Percentiles rank a stretch among this genome's conserved stretches.
Conservation (phyloP, 129 eudicot species). For the Apium graveolens region DNA sequence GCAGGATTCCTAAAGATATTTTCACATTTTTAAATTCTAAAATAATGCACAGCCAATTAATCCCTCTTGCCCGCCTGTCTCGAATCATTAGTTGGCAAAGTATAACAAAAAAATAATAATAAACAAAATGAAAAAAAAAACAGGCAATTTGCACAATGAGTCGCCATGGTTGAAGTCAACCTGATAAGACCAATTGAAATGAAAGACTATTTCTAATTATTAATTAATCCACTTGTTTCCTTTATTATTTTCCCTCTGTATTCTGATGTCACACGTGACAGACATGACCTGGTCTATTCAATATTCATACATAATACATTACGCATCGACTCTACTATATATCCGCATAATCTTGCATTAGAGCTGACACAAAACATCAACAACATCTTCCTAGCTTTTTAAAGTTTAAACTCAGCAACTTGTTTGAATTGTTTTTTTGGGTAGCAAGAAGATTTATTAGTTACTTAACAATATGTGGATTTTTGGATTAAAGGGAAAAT, state of each 20-base stretch:
- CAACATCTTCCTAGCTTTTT: neutral
- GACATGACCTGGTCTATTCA: neutral
- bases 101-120: neutral
- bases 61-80: neutral
- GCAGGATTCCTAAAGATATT: neutral
- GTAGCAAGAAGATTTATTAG: neutral
- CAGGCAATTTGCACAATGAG: neutral
- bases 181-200: neutral
- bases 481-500: conserved; percentile 10
- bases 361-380: neutral
- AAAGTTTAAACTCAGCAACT: neutral
- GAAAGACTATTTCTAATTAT: neutral
- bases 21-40: neutral
- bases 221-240: neutral
- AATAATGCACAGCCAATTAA: neutral
- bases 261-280: conserved; percentile 1
- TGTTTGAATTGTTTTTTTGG: neutral
- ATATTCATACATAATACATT: neutral
- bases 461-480: conserved; percentile 1
- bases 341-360: neutral
- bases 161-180: neutral
- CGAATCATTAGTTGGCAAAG: neutral
- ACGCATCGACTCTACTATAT: neutral
- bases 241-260: no score
- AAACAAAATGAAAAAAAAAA: neutral